Conservation (phyloP, 2,329 filamentous ascomycete species). For the Ilyonectria mors-panacis region DNA sequence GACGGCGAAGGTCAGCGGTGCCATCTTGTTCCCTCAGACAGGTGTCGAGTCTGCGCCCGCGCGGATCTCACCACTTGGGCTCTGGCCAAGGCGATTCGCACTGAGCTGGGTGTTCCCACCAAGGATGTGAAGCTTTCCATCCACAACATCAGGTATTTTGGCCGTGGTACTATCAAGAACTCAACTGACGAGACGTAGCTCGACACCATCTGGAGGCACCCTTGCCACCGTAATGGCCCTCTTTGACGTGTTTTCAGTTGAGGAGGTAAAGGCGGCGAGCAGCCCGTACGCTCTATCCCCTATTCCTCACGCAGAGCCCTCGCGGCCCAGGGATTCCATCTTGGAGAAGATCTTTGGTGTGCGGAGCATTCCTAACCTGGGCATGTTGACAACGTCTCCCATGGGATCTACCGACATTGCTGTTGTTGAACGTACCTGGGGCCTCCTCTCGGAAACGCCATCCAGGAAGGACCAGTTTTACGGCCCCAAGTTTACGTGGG, state of each 20-base stretch:
- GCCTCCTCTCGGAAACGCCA: constrained; percentile 65
- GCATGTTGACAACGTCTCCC: constrained; percentile 68
- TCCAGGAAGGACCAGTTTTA: constrained; percentile 65
- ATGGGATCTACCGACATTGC: constrained; percentile 65
- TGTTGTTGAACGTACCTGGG: constrained; percentile 75
- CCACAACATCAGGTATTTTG: constrained; percentile 57
- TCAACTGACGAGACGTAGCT: constrained; percentile 37
- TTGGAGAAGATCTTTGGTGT: constrained; percentile 66
- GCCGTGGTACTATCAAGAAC: background rate
- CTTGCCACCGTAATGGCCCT: constrained; percentile 76
- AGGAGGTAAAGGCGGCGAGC: constrained; percentile 62
- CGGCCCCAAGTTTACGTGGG: constrained; percentile 73
- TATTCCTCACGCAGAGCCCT: constrained; percentile 59
- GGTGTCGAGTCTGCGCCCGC: constrained; percentile 73
- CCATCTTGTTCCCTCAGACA: constrained; percentile 73
- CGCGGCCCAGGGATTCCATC: constrained; percentile 50
- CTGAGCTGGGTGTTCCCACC: constrained; percentile 64
- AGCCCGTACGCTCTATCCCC: constrained; percentile 72
- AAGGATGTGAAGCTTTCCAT: constrained; percentile 69
- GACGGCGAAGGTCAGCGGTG: constrained; percentile 67
- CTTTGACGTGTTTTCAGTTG: constrained; percentile 66
- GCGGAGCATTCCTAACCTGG: constrained; percentile 64
- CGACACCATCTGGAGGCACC: constrained; percentile 74
- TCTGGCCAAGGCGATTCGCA: constrained; percentile 65
- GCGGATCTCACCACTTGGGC: constrained; percentile 72